Evolutionary conservation across 192 early-diverging fungal genomes (phyloP), one percentile per base, ranked within the genome.

Genomic region (Geranomyces michiganensis): DNA sequence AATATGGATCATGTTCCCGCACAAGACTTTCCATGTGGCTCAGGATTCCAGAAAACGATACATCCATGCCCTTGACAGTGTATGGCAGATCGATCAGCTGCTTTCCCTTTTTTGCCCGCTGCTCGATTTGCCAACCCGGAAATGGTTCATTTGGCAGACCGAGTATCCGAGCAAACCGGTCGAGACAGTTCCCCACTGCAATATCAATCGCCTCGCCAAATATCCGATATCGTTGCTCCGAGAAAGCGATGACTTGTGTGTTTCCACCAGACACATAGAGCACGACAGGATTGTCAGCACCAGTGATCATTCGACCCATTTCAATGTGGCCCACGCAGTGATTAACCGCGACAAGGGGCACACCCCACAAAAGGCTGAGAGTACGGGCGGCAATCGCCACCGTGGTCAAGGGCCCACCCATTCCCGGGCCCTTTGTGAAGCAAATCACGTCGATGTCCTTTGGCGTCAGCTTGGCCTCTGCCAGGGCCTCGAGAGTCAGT

Each of bases 251-350:
- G 8, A 99, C 96, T 79, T 99, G 97, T 0, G 97, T 99, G 77
- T 99, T 99, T 29, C 97, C 97, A 22, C 97, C 97, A 70, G 91
- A 93, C 19, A 99, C 97, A 75, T 99, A 99, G 0, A 99, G 83
- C 19, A 99, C 94, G 1, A 99, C 91, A 0, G 97, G 97, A 70
- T 99, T 93, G 14, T 89, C 59, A 0, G 97, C 97, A 21, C 91
- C 92, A 21, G 97, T 99, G 49, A 99, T 94, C 74, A 95, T 89
- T 29, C 97, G 82, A 3, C 97, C 97, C 97, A 99, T 99, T 80
- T 99, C 97, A 69, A 99, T 96, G 77, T 99, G 96, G 43, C 96
- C 97, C 71, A 99, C 89, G 79, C 97, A 99, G 75, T 99, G 97
- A 73, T 99, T 99, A 15, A 96, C 95, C 19, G 90, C 96, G 33